phyloP scores from a whole-genome alignment of 805 yeast species.

The Cyberlindnera nakhonratchasimensis region DNA sequence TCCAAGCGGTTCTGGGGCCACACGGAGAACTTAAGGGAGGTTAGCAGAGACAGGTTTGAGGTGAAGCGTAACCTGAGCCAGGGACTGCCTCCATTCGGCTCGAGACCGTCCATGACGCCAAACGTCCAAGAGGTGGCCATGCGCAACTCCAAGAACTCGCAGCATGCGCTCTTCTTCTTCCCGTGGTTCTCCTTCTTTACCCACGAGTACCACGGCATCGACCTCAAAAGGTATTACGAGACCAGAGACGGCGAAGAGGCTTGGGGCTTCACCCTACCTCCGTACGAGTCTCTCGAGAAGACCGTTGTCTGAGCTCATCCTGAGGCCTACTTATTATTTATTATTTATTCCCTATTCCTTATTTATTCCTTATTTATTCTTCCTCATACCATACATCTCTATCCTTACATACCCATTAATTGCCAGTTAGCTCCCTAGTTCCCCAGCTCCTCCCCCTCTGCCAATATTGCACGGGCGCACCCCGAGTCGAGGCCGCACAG shows the following conservation, averaged over 20 bases:
- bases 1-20: conserved; percentile 75
- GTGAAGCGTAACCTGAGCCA: conserved; percentile 60
- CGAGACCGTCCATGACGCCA: conserved; percentile 53
- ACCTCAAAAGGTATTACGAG: conserved; percentile 46
- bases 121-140: conserved; percentile 73
- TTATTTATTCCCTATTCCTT: conserved; percentile 10
- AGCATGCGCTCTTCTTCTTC: conserved; percentile 52
- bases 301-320: conserved; percentile 10
- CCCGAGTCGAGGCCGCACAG: not conserved
- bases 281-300: conserved; percentile 22
- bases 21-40: conserved; percentile 69
- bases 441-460: no score
- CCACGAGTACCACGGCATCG: conserved; percentile 82
- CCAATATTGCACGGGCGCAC: no score
- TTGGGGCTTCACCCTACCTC: conserved; percentile 26
- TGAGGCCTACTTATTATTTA: not conserved
- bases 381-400: no score
- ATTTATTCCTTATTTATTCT: conserved; percentile 8
- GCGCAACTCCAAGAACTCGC: conserved; percentile 73
- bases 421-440: no score
- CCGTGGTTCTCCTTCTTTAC: conserved; percentile 82
- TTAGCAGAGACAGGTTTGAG: conserved; percentile 68
- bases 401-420: no score
- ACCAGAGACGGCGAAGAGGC: conserved; percentile 26
- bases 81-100: conserved; percentile 66